Percentiles rank a stretch among this genome's conserved stretches.
Conservation (phyloP, 805 yeast species). For the Naumovozyma dairenensis region DNA sequence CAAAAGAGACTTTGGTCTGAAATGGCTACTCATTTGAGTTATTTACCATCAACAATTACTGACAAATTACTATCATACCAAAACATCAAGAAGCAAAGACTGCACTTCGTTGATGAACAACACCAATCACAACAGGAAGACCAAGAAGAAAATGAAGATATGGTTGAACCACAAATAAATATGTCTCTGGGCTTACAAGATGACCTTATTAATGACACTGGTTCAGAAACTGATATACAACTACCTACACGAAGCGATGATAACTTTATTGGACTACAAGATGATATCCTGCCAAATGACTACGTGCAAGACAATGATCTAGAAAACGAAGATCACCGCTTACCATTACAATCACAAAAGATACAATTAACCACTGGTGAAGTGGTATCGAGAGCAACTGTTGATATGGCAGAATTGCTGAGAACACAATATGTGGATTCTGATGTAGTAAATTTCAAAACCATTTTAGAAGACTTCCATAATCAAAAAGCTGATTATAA, state of each 20-base stretch:
- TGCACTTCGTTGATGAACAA: background rate
- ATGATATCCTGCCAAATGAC: conserved; percentile 6
- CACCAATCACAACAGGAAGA: background rate
- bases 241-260: no score
- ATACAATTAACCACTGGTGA: conserved; percentile 14
- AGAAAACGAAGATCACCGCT: background rate
- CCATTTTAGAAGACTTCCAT: conserved; percentile 4
- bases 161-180: conserved; percentile 15
- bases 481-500: background rate
- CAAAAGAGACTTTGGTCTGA: conserved; percentile 20
- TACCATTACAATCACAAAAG: background rate
- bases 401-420: conserved; percentile 21
- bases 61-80: conserved; percentile 12
- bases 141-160: conserved; percentile 3
- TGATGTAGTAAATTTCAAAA: conserved; percentile 9
- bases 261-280: conserved; percentile 10
- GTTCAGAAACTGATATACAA: conserved; percentile 2
- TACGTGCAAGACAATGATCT: conserved; percentile 1
- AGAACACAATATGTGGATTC: conserved; percentile 12
- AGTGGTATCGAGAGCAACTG: conserved; percentile 20
- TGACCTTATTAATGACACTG: conserved; percentile 6
- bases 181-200: conserved; percentile 19
- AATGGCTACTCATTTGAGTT: conserved; percentile 10
- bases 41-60: conserved; percentile 13
- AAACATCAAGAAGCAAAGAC: conserved; percentile 16